Conservation (phyloP, 768 basidiomycete genomes). For the Lactifluus rugatus region DNA sequence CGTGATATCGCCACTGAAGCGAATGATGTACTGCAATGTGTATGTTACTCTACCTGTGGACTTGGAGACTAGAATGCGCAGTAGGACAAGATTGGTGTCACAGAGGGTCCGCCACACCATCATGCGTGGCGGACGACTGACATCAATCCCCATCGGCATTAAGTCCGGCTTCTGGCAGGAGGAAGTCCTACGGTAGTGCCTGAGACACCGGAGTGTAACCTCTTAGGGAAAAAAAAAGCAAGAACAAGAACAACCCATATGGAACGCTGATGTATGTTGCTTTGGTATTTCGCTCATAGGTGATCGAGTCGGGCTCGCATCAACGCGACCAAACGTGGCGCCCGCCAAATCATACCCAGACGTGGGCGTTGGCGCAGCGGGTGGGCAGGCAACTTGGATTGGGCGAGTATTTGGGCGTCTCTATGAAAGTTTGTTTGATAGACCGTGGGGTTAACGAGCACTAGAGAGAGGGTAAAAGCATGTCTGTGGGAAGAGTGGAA, state of each 20-base stretch:
- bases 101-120: neutral
- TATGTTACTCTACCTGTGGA: too few relatives aligned
- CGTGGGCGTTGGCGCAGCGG: neutral
- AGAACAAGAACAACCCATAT: neutral
- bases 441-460: neutral
- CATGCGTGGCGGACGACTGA: neutral
- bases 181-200: slow-evolving; percentile 3
- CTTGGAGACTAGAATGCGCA: neutral
- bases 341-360: neutral
- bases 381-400: neutral
- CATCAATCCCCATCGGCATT: neutral
- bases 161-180: neutral
- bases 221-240: neutral
- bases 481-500: neutral
- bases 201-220: neutral
- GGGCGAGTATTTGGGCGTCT: neutral
- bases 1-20: neutral
- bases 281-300: neutral
- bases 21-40: neutral
- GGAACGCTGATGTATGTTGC: neutral
- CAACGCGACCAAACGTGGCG: neutral
- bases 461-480: neutral
- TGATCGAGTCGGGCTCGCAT: neutral
- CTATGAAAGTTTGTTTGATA: slow-evolving; percentile 2
- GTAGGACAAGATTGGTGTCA: neutral